Conservation (phyloP, 306 rosid genomes). For the Cicer cuneatum region DNA sequence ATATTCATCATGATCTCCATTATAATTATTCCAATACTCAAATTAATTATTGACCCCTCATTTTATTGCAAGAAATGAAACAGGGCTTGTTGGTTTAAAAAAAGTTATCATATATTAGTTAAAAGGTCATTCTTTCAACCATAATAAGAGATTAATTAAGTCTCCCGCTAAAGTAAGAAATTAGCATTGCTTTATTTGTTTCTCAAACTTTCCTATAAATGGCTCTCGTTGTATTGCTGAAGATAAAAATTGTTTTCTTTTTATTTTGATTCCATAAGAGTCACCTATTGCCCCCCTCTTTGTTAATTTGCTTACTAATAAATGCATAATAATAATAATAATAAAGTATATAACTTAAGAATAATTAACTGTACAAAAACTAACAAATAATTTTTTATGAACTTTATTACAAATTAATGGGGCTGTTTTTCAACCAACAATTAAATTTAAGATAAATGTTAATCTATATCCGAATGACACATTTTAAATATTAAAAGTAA, state of each 20-base stretch:
- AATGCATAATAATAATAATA: too few species aligned
- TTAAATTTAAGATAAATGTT: too few species aligned
- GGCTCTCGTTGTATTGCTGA: neutral
- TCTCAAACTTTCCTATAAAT: neutral
- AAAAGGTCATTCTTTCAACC: constrained; percentile 25
- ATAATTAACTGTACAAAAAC: too few species aligned
- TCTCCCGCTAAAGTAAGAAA: neutral
- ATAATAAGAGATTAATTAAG: neutral
- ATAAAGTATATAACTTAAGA: too few species aligned
- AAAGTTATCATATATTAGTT: constrained; percentile 23
- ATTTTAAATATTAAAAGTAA: too few species aligned
- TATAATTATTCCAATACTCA: constrained; percentile 16
- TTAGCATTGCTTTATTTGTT: neutral
- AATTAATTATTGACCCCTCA: constrained; percentile 34
- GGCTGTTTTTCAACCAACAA: neutral
- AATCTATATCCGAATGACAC: too few species aligned
- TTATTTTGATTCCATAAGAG: constrained; percentile 17
- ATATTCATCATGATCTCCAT: constrained; percentile 37
- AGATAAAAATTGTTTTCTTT: neutral
- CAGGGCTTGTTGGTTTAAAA: neutral
- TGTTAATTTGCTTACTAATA: neutral
- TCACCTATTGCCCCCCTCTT: neutral
- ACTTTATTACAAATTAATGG: too few species aligned
- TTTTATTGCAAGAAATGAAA: neutral
- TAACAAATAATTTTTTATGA: too few species aligned